These are phyloP conservation scores for Globisporangium rhizosaccharum DNA, from an alignment of 352 stramenopile genomes.

Conservation along the genomic window DNA sequence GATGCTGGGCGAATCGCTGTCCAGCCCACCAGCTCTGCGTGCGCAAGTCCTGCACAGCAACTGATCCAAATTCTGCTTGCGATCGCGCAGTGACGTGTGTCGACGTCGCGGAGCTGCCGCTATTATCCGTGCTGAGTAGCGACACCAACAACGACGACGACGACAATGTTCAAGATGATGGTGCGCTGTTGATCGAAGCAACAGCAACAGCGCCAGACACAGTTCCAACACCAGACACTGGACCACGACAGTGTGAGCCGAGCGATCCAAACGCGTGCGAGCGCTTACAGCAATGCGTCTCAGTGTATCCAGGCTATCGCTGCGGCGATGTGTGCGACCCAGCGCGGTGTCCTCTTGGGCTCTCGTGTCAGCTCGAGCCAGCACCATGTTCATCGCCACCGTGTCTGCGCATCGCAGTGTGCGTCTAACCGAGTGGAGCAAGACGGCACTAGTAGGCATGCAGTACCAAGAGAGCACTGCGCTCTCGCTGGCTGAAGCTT, in stretches of 20 bases:
- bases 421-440: neutral
- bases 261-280: neutral
- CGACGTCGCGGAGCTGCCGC: neutral
- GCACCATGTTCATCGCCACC: neutral
- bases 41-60: neutral
- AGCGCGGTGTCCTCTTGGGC: slow-evolving; percentile 1
- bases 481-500: too few relatives aligned
- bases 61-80: neutral
- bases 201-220: neutral
- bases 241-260: neutral
- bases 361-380: slow-evolving; percentile 3
- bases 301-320: neutral
- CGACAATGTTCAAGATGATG: neutral
- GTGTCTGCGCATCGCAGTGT: slow-evolving; percentile 1
- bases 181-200: neutral
- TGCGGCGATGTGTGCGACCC: slow-evolving; percentile 3
- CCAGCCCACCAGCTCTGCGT: neutral
- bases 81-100: neutral
- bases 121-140: neutral
- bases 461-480: too few relatives aligned
- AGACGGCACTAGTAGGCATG: too few relatives aligned
- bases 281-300: neutral
- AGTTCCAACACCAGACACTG: neutral
- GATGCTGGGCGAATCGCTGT: neutral
- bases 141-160: neutral